Conservation (phyloP, 139 green algal species). For the Pseudopediastrum boryanum region DNA sequence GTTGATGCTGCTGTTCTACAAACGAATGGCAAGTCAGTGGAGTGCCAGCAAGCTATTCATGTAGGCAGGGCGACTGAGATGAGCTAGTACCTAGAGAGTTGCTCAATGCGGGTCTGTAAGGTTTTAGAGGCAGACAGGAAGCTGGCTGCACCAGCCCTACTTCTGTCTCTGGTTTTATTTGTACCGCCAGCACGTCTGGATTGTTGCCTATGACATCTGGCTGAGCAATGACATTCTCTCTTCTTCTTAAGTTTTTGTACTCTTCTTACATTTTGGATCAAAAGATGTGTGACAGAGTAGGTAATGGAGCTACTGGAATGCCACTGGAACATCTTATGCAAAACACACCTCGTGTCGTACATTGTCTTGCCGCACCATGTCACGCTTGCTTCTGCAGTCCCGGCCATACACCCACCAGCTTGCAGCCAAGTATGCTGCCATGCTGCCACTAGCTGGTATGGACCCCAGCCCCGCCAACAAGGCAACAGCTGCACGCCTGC, state of each 20-base stretch:
- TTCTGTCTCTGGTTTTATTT: too few species aligned
- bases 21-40: too few species aligned
- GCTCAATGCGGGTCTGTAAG: too few species aligned
- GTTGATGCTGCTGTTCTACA: neutral
- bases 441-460: conserved; percentile 64
- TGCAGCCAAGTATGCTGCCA: conserved; percentile 70
- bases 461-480: conserved; percentile 55
- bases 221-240: neutral
- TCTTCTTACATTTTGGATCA: neutral
- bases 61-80: too few species aligned
- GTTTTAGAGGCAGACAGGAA: too few species aligned
- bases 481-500: conserved; percentile 32
- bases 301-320: too few species aligned
- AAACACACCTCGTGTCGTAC: neutral
- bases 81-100: too few species aligned
- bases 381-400: neutral
- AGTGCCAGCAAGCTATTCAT: too few species aligned
- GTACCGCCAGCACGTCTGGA: too few species aligned
- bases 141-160: too few species aligned
- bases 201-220: neutral
- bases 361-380: neutral
- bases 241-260: neutral
- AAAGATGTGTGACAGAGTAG: neutral
- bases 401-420: conserved; percentile 34
- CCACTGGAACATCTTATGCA: too few species aligned